Percentiles rank a stretch among this genome's conserved stretches.
Evolutionary conservation across 176 grass and related monocot species (phyloP).

Genomic region (Oryza coarctata): DNA sequence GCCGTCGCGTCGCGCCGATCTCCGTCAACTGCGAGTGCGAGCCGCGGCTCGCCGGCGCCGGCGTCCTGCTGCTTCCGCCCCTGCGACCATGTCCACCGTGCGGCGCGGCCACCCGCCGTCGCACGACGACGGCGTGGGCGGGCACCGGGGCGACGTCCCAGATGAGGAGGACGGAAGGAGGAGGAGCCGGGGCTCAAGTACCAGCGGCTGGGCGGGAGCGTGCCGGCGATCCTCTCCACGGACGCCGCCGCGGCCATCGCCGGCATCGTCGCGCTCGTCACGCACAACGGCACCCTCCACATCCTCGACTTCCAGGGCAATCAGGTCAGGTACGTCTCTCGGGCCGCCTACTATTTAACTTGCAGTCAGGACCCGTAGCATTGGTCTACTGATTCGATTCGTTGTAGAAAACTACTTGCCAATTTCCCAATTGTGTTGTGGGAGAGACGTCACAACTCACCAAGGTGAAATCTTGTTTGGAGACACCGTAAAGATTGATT

Average conservation of each 20-base stretch:
- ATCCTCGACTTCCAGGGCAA: slow-evolving; percentile 99
- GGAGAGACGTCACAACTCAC: not conserved
- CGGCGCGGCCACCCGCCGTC: not conserved
- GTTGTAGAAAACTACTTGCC: slow-evolving; percentile 13
- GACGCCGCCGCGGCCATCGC: slow-evolving; percentile 75
- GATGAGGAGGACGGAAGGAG: not conserved
- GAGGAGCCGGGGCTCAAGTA: not conserved
- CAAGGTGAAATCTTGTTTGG: not conserved
- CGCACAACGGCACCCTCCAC: slow-evolving; percentile 77
- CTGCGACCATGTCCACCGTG: not conserved
- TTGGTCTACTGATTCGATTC: not conserved
- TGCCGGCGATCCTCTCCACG: slow-evolving; percentile 69
- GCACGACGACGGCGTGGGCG: not conserved
- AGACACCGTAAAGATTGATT: not conserved
- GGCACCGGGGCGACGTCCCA: not conserved
- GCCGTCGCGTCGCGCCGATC: too few relatives aligned
- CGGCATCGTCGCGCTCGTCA: slow-evolving; percentile 85
- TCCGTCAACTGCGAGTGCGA: too few relatives aligned
- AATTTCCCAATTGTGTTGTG: slow-evolving; percentile 13
- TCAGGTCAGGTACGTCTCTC: slow-evolving; percentile 67
- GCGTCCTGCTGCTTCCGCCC: too few relatives aligned
- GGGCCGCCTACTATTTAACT: not conserved
- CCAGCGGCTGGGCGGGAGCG: slow-evolving; percentile 29
- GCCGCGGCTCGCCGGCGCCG: too few relatives aligned
- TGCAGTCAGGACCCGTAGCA: not conserved